Evolutionary conservation across 192 early-diverging fungal genomes (phyloP), one percentile per base, ranked within the genome.

Genomic region (Coemansia pectinata): DNA sequence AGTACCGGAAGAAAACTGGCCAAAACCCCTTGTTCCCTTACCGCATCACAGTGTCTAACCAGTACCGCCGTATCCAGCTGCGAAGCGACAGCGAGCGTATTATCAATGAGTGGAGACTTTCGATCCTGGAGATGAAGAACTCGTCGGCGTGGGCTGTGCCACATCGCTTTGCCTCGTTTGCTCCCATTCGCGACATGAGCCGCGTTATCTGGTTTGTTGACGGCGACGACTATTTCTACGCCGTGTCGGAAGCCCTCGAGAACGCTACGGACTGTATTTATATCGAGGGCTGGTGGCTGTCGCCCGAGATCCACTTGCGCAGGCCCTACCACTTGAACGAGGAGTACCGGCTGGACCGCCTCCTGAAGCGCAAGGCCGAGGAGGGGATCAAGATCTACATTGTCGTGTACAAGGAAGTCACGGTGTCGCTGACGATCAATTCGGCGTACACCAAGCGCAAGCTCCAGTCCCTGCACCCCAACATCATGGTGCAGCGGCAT

Each of bases 211-310:
- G 86, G 74, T 93, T 87, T 76, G 85, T 93, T 3, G 92, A 93
- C 65, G 92, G 92, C 41, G 86, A 90, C 63, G 90, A 89, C 85
- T 89, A 93, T 70, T 88, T 91, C 57, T 88, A 88, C 63, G 89
- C 92, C 2, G 74, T 92, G 25, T 88, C 90, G 4, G 91, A 92
- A 47, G 91, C 91, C 14, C 77, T 93, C 62, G 78, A 86, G 67
- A 81, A 86, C 59, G 91, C 92, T 31, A 89, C 87, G 29, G 78
- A 89, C 50, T 75, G 80, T 36, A 91, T 92, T 67, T 91, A 87
- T 71, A 89, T 91, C 71, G 88, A 85, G 31, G 93, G 94, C 82
- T 94, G 94, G 94, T 95, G 93, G 90, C 81, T 95, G 64, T 91
- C 91, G 41, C 95, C 95, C 15, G 95, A 96, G 70, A 66, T 96